phyloP scores from a whole-genome alignment of 805 yeast species.

The Novakomyces olei region DNA sequence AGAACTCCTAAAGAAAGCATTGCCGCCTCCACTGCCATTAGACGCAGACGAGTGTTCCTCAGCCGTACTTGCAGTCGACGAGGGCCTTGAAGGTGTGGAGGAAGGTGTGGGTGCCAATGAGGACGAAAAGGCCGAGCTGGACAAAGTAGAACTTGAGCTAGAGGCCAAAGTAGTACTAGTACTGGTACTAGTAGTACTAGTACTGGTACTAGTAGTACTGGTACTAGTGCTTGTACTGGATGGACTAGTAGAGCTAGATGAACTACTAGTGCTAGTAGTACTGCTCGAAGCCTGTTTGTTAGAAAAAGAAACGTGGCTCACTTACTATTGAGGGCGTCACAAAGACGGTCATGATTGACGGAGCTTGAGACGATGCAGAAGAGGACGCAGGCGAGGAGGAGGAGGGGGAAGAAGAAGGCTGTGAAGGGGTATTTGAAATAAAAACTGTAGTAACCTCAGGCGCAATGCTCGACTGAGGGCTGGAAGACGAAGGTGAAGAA shows the following conservation, averaged over 20 bases:
- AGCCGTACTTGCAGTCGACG: background rate
- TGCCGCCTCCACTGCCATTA: background rate
- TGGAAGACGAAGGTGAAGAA: background rate
- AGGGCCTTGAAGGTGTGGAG: slow-evolving; percentile 2
- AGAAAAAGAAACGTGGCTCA: too few relatives aligned
- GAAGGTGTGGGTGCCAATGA: slow-evolving; percentile 1
- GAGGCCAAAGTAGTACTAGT: slow-evolving; percentile 1
- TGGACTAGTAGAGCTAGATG: too few relatives aligned
- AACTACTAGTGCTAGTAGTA: too few relatives aligned
- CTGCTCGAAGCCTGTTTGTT: too few relatives aligned
- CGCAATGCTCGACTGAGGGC: background rate
- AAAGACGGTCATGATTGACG: background rate
- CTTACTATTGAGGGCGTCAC: background rate
- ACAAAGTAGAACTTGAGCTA: background rate
- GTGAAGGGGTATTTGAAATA: slow-evolving; percentile 3
- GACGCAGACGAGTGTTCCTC: background rate
- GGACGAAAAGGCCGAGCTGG: background rate
- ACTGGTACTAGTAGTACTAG: too few relatives aligned
- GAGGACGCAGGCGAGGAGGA: slow-evolving; percentile 3
- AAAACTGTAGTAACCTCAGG: background rate
- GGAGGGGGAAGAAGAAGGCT: slow-evolving; percentile 3
- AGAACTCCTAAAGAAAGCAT: slow-evolving; percentile 5
- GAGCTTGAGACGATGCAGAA: background rate
- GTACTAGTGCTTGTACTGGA: too few relatives aligned
- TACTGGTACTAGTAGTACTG: too few relatives aligned